Evolutionary conservation across 2,329 filamentous ascomycete species (phyloP), one percentile per base, ranked within the genome.

Genomic region (Penicillium sp.): DNA sequence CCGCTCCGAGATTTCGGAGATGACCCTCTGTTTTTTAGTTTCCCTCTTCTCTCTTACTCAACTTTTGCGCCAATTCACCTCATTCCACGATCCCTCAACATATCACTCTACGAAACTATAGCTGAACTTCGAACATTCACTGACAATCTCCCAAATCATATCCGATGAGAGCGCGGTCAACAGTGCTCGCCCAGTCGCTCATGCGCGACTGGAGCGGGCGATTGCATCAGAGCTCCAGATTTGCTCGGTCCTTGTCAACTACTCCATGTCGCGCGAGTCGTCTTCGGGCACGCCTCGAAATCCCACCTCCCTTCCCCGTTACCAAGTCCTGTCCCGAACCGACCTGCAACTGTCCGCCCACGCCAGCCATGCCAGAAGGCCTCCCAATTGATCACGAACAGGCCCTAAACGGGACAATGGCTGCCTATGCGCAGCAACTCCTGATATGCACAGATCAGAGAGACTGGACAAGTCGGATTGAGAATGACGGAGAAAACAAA

Each of bases 381-480:
- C 79, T 95, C 14, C 84, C 87, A 19, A 92, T 97, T 49, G 92
- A 97, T 68, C 81, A 82, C 64, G 81, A 84, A 56, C 83, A 83
- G 34, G 80, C 83, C 16, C 77, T 97, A 39, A 87, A 89, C 67
- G 90, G 90, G 11, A 88, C 89, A 5, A 92, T 96, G 75, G 81
- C 88, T 2, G 79, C 82, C 1, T 96, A 96, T 70, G 81, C 86
- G 1, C 88, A 95, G 72, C 92, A 97, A 64, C 83, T 97, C 3
- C 74, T 97, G 9, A 81, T 97, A 13, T 92, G 89, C 58, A 96
- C 92, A 0, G 92, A 91, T 4, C 84, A 86, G 56, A 76, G 81
- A 26, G 90, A 96, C 75, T 97, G 92, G 92, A 79, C 81, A 24
- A 92, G 89, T 67, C 84, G 85, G 53, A 95, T 97, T 58, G 92